Percentiles rank a stretch among this genome's conserved stretches.
Conservation (phyloP, 1,139 yeast species). For the Torulaspora globosa region DNA sequence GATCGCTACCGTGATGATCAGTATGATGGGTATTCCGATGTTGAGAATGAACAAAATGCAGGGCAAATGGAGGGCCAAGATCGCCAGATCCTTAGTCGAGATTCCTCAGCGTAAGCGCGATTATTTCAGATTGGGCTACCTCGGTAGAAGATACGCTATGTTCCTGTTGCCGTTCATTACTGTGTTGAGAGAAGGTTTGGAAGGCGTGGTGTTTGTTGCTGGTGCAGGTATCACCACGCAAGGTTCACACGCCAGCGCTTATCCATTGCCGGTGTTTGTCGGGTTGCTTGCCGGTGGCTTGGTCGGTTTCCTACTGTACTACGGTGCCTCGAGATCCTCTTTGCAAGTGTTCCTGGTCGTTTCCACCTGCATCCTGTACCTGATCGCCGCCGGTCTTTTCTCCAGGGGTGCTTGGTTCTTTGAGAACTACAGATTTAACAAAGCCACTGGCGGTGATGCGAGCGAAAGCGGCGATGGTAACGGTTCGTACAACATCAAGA, state of each 20-base stretch:
- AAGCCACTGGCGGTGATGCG: constrained; percentile 80
- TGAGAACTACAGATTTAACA: constrained; percentile 60
- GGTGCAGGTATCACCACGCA: constrained; percentile 67
- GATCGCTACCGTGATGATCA: constrained; percentile 73
- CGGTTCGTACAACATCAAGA: constrained; percentile 76
- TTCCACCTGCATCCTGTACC: constrained; percentile 77
- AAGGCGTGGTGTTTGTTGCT: constrained; percentile 87
- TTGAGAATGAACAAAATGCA: constrained; percentile 81
- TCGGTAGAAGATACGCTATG: constrained; percentile 64
- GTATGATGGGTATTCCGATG: constrained; percentile 86
- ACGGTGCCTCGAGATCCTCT: constrained; percentile 68
- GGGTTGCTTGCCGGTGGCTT: constrained; percentile 71
- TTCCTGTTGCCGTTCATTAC: constrained; percentile 77
- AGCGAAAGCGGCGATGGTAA: constrained; percentile 87
- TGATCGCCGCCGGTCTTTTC: constrained; percentile 83
- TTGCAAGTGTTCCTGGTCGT: constrained; percentile 74
- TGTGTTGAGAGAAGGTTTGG: constrained; percentile 83
- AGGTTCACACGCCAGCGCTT: constrained; percentile 55
- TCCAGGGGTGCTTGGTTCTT: constrained; percentile 89
- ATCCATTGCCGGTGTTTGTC: constrained; percentile 77
- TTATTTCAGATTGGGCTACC: constrained; percentile 38
- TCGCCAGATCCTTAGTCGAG: constrained; percentile 49
- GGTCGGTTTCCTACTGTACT: constrained; percentile 66
- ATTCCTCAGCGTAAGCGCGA: constrained; percentile 39
- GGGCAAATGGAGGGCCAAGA: constrained; percentile 77